Evolutionary conservation across 1,139 yeast genomes (phyloP).

Genomic region (Taphrina confusa): DNA sequence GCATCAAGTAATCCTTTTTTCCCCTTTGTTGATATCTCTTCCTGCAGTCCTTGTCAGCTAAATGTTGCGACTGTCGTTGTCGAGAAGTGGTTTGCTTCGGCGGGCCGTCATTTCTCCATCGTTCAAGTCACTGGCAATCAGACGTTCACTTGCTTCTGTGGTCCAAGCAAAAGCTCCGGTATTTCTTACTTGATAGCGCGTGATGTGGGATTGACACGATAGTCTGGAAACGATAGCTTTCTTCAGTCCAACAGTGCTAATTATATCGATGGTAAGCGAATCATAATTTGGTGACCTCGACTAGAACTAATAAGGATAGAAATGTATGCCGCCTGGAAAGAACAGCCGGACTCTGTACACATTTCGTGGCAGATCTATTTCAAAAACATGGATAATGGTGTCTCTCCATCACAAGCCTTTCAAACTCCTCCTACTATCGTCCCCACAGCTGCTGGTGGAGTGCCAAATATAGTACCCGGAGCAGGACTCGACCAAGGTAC

Average conservation of each 20-base stretch:
- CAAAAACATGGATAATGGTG: slow-evolving; percentile 73
- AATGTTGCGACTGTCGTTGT: slow-evolving; percentile 5
- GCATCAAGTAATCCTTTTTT: too few relatives aligned
- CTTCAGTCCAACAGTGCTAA: slow-evolving; percentile 82
- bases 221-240: slow-evolving; percentile 48
- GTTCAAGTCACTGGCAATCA: not conserved
- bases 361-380: slow-evolving; percentile 95
- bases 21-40: too few relatives aligned
- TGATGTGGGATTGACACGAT: too few relatives aligned
- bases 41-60: too few relatives aligned
- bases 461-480: slow-evolving; percentile 57
- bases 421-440: slow-evolving; percentile 87
- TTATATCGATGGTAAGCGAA: slow-evolving; percentile 68
- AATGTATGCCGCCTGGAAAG: slow-evolving; percentile 93
- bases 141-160: slow-evolving; percentile 21
- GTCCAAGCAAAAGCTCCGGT: slow-evolving; percentile 31
- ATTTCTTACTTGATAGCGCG: too few relatives aligned
- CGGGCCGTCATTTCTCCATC: not conserved
- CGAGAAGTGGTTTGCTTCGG: slow-evolving; percentile 1
- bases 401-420: slow-evolving; percentile 76
- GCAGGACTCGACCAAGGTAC: slow-evolving; percentile 46
- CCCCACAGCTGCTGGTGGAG: slow-evolving; percentile 66
- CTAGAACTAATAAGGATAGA: slow-evolving; percentile 43
- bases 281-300: not conserved
- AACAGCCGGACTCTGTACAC: slow-evolving; percentile 89